Evolutionary conservation across 2,329 filamentous ascomycete species (phyloP).

Genomic region (Teratosphaeria zuluensis): DNA sequence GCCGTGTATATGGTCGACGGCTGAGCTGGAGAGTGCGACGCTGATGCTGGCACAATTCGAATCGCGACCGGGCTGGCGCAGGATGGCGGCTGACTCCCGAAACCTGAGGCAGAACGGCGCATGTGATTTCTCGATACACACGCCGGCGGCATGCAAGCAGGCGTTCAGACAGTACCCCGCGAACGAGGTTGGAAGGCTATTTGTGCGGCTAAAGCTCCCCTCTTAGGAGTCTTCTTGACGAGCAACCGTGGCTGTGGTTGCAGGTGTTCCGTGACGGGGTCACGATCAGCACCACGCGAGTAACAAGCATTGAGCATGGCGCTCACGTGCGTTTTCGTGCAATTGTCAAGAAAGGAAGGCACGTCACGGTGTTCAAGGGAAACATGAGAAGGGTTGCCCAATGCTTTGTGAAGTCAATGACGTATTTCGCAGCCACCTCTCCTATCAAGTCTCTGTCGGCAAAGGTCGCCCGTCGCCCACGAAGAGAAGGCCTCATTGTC

Average conservation of each 20-base stretch:
- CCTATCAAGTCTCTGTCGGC: too few species aligned
- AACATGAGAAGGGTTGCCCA: too few species aligned
- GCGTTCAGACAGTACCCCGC: background rate
- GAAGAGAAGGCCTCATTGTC: too few species aligned
- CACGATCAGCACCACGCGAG: background rate
- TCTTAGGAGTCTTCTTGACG: background rate
- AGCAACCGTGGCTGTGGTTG: background rate
- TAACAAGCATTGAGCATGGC: too few species aligned
- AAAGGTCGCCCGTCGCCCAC: too few species aligned
- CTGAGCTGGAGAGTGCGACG: background rate
- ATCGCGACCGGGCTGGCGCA: background rate
- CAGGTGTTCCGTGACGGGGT: background rate
- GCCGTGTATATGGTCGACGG: background rate
- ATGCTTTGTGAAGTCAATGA: background rate
- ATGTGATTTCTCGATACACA: background rate
- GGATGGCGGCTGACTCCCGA: background rate
- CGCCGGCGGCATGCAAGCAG: background rate
- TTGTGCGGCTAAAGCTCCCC: background rate
- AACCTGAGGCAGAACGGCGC: background rate
- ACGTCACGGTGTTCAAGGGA: too few species aligned
- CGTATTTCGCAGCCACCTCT: background rate
- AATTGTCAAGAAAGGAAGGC: too few species aligned
- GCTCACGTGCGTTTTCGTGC: too few species aligned
- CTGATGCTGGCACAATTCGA: background rate
- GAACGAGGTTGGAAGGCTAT: background rate